Evolutionary conservation across 2,329 filamentous ascomycete genomes (phyloP).

Genomic region (Fusarium musae): DNA sequence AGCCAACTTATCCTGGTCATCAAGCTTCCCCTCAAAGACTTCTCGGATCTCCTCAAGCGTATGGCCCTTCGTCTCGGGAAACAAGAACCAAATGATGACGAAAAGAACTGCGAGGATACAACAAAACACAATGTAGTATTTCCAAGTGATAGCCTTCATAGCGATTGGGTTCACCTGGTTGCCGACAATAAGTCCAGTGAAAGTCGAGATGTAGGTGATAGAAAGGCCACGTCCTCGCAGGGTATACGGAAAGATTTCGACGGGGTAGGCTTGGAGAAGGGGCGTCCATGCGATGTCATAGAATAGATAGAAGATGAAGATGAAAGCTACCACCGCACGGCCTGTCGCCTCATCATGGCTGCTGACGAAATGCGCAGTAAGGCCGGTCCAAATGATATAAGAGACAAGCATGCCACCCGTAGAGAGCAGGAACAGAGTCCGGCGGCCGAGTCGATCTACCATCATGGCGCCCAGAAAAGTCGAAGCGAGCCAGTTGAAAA

Average conservation of each 20-base stretch:
- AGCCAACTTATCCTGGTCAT: neutral
- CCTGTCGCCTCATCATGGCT: slow-evolving; percentile 37
- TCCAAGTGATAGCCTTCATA: slow-evolving; percentile 51
- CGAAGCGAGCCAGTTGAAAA: slow-evolving; percentile 52
- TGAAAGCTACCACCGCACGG: slow-evolving; percentile 48
- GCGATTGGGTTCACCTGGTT: slow-evolving; percentile 56
- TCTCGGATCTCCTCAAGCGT: slow-evolving; percentile 46
- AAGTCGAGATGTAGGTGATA: slow-evolving; percentile 29
- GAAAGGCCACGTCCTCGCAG: slow-evolving; percentile 38
- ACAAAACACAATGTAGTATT: slow-evolving; percentile 54
- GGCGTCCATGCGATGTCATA: slow-evolving; percentile 52
- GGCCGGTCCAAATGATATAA: slow-evolving; percentile 49
- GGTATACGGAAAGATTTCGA: slow-evolving; percentile 43
- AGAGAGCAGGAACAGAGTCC: slow-evolving; percentile 52
- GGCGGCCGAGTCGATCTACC: slow-evolving; percentile 54
- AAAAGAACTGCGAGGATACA: slow-evolving; percentile 49
- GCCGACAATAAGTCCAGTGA: slow-evolving; percentile 46
- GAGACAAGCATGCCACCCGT: slow-evolving; percentile 50
- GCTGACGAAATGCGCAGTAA: slow-evolving; percentile 31
- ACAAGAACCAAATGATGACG: slow-evolving; percentile 52
- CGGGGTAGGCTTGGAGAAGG: slow-evolving; percentile 45
- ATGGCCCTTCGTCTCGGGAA: slow-evolving; percentile 48
- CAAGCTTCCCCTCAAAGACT: slow-evolving; percentile 43
- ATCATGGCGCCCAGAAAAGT: slow-evolving; percentile 51
- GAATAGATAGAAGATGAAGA: slow-evolving; percentile 54